These are phyloP conservation scores for Babesia ovis DNA, from an alignment of 169 alveolate genomes.

Conservation along the genomic window DNA sequence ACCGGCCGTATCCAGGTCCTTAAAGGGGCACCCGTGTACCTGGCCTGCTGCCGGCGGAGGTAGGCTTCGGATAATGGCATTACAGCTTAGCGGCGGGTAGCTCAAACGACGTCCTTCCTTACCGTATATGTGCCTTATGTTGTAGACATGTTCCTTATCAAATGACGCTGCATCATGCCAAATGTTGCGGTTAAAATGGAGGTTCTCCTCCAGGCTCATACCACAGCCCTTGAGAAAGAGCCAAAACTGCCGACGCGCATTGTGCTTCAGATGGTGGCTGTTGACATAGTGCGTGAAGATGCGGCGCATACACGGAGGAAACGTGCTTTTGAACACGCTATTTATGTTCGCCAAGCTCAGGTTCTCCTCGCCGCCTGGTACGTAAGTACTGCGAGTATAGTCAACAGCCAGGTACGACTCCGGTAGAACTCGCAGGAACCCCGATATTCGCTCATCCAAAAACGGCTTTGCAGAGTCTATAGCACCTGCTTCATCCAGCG, in stretches of 20 bases:
- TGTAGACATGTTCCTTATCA: constrained; percentile 90
- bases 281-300: constrained; percentile 76
- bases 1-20: constrained; percentile 62
- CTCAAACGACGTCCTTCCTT: constrained; percentile 90
- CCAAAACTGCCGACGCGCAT: constrained; percentile 89
- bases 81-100: constrained; percentile 90
- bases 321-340: constrained; percentile 76
- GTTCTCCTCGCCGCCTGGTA: constrained; percentile 39
- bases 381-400: constrained; percentile 8
- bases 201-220: constrained; percentile 84
- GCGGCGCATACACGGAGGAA: constrained; percentile 91
- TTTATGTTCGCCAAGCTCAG: constrained; percentile 67
- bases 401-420: constrained; percentile 56
- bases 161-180: constrained; percentile 85
- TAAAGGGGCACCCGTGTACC: constrained; percentile 94
- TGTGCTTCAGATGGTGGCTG: constrained; percentile 82
- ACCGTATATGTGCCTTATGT: constrained; percentile 91
- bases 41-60: constrained; percentile 63
- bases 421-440: constrained; percentile 57
- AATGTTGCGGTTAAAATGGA: constrained; percentile 80
- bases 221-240: constrained; percentile 84
- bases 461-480: constrained; percentile 28
- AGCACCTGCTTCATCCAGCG: constrained; percentile 51
- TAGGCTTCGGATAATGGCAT: constrained; percentile 83
- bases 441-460: constrained; percentile 58